phyloP scores from a whole-genome alignment of 2,329 filamentous ascomycete species.

The Paecilomyces formosus region DNA sequence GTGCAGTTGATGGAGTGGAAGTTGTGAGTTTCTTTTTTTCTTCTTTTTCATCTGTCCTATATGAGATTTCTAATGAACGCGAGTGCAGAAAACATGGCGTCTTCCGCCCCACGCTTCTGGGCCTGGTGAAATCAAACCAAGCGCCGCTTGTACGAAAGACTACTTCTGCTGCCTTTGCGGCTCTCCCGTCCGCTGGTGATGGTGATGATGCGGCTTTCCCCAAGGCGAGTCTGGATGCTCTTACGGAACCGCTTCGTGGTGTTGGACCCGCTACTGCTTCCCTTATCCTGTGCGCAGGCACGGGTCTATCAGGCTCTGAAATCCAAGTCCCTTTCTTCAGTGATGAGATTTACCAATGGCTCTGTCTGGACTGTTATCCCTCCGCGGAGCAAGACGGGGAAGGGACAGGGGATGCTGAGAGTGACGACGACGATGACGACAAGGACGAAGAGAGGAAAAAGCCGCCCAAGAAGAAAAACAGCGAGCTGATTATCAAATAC shows the following conservation, averaged over 20 bases:
- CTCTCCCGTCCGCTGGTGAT: conserved; percentile 8
- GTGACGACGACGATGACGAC: neutral
- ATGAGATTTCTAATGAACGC: neutral
- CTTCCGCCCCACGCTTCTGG: conserved; percentile 31
- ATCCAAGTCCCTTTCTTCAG: conserved; percentile 34
- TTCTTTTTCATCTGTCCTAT: conserved; percentile 1
- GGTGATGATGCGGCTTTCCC: conserved; percentile 17
- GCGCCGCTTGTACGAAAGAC: conserved; percentile 17
- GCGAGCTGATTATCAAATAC: conserved; percentile 32
- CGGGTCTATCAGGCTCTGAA: conserved; percentile 1
- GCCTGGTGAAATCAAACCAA: conserved; percentile 31
- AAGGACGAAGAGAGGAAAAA: conserved; percentile 3
- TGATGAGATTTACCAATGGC: conserved; percentile 33
- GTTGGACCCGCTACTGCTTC: conserved; percentile 38
- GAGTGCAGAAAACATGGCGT: conserved; percentile 31
- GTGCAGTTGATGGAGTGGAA: conserved; percentile 38
- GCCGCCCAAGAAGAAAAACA: conserved; percentile 10
- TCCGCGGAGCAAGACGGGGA: neutral
- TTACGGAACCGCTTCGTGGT: conserved; percentile 30
- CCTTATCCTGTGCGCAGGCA: conserved; percentile 30
- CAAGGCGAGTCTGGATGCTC: conserved; percentile 20
- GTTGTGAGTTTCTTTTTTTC: conserved; percentile 23
- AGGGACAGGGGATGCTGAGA: too few relatives aligned
- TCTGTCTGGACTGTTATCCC: conserved; percentile 21
- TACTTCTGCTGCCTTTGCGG: conserved; percentile 19